Percentiles rank a stretch among this genome's conserved stretches.
Evolutionary conservation across 495 filamentous ascomycete species (phyloP).

Genomic region (Neurospora sublineolata): DNA sequence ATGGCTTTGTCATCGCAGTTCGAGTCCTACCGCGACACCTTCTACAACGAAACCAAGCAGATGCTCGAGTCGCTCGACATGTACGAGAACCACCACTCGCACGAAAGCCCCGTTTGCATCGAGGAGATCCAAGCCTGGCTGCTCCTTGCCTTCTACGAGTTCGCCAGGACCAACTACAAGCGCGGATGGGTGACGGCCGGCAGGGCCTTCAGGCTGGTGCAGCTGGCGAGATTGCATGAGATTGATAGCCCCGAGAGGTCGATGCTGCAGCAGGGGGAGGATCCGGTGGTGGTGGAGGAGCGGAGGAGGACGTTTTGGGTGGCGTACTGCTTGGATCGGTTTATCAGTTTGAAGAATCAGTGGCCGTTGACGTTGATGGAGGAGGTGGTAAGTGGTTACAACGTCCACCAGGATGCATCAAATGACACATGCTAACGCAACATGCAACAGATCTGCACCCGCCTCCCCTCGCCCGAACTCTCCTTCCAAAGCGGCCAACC

Average conservation of each 20-base stretch:
- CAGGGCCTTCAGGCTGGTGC: slow-evolving; percentile 40
- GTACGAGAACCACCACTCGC: slow-evolving; percentile 6
- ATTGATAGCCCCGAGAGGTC: slow-evolving; percentile 28
- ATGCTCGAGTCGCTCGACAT: slow-evolving; percentile 33
- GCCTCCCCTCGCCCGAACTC: slow-evolving; percentile 36
- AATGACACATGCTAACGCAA: background rate
- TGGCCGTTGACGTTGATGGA: slow-evolving; percentile 40
- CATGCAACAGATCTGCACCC: slow-evolving; percentile 25
- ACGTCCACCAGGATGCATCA: too few species aligned
- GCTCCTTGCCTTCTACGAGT: slow-evolving; percentile 41
- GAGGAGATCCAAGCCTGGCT: slow-evolving; percentile 47
- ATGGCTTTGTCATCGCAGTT: slow-evolving; percentile 43
- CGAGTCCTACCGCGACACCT: slow-evolving; percentile 28
- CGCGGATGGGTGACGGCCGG: slow-evolving; percentile 45
- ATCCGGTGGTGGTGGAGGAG: slow-evolving; percentile 32
- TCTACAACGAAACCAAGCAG: slow-evolving; percentile 39
- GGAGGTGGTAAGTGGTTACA: slow-evolving; percentile 33
- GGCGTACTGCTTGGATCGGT: slow-evolving; percentile 42
- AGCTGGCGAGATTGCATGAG: slow-evolving; percentile 39
- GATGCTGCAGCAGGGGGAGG: slow-evolving; percentile 7
- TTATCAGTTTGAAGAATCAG: slow-evolving; percentile 36
- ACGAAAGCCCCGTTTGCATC: slow-evolving; percentile 16
- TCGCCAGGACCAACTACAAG: slow-evolving; percentile 33
- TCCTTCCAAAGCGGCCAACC: slow-evolving; percentile 42
- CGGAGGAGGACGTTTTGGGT: slow-evolving; percentile 45